These are phyloP conservation scores for Suillus paluster DNA, from an alignment of 768 basidiomycete species.

Conservation along the genomic window DNA sequence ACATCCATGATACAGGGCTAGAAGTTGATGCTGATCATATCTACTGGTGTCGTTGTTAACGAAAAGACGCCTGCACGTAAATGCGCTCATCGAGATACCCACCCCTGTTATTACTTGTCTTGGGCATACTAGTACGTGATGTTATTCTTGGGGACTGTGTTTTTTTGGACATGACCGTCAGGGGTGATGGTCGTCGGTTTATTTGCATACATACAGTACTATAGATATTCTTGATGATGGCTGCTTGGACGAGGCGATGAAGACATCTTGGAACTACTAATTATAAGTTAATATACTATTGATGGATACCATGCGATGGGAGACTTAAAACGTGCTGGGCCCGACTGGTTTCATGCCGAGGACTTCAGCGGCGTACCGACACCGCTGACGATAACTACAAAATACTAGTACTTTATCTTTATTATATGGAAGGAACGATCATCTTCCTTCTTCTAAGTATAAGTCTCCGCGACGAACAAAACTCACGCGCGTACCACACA, in stretches of 20 bases:
- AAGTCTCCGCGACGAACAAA: no score
- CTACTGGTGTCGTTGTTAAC: background rate
- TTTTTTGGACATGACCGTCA: background rate
- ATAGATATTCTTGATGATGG: background rate
- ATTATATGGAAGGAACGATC: no score
- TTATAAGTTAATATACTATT: background rate
- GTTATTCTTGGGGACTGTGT: background rate
- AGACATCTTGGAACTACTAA: background rate
- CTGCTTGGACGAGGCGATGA: background rate
- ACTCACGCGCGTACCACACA: no score
- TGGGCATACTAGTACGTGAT: background rate
- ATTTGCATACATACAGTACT: slow-evolving; percentile 1
- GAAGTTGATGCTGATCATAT: slow-evolving; percentile 3
- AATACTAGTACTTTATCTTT: no score
- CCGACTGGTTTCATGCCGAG: no score
- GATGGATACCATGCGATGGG: no score
- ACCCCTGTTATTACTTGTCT: background rate
- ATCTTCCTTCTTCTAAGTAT: no score
- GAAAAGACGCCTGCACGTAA: background rate
- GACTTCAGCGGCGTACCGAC: no score
- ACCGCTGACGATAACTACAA: no score
- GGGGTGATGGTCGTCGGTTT: background rate
- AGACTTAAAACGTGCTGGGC: no score
- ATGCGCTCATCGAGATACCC: background rate
- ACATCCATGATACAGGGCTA: background rate